Percentiles rank a stretch among this genome's conserved stretches.
phyloP scores from a whole-genome alignment of 2,329 filamentous ascomycete species.

The Pseudopyrenochaeta lycopersici region DNA sequence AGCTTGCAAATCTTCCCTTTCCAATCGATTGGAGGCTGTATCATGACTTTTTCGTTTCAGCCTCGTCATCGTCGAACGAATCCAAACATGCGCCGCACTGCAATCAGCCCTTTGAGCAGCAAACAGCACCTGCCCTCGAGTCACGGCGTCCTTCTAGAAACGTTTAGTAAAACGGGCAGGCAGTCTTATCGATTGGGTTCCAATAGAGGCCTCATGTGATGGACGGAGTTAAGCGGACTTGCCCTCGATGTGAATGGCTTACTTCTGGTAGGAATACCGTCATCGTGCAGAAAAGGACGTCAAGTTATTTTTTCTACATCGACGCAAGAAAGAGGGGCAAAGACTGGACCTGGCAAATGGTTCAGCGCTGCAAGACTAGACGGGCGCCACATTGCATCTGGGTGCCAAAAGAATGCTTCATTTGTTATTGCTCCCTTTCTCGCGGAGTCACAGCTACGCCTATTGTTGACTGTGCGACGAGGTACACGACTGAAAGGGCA shows the following conservation, averaged over 20 bases:
- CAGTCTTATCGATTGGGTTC: constrained; percentile 28
- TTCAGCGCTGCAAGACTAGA: neutral
- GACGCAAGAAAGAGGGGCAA: neutral
- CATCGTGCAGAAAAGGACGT: constrained; percentile 39
- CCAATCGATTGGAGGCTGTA: neutral
- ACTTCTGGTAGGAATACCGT: constrained; percentile 20
- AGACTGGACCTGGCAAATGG: neutral
- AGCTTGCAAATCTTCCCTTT: neutral
- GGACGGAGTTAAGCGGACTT: constrained; percentile 36
- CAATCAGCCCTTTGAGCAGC: neutral
- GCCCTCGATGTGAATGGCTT: constrained; percentile 25
- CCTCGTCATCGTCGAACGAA: neutral
- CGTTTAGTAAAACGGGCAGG: constrained; percentile 8
- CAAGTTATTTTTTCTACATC: constrained; percentile 15
- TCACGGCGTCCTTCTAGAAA: constrained; percentile 28
- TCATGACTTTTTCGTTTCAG: neutral
- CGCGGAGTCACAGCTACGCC: neutral
- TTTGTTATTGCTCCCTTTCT: constrained; percentile 4
- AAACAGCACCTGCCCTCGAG: neutral
- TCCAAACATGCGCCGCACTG: neutral
- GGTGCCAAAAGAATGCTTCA: constrained; percentile 10
- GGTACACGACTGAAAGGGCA: constrained; percentile 8
- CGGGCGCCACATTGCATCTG: constrained; percentile 1
- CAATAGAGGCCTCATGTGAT: constrained; percentile 29
- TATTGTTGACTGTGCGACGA: constrained; percentile 15